These are phyloP conservation scores for Leccinum sublutescens DNA, from an alignment of 768 basidiomycete species.

Conservation along the genomic window DNA sequence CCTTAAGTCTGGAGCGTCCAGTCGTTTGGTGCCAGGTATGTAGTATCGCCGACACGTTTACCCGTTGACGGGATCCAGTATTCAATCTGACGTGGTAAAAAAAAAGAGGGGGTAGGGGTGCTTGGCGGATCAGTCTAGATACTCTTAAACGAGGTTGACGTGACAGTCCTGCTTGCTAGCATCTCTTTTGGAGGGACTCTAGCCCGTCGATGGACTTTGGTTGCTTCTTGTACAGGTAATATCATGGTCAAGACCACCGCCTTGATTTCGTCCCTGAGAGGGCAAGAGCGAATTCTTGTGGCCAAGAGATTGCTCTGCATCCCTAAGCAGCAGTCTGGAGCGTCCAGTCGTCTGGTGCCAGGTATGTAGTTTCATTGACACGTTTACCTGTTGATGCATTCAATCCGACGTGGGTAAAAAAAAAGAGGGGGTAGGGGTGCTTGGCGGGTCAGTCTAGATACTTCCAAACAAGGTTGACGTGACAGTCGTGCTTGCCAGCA, in stretches of 20 bases:
- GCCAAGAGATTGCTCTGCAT: background rate
- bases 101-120: too few relatives aligned
- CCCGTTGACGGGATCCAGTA: too few relatives aligned
- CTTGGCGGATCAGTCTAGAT: too few relatives aligned
- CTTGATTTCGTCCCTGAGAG: background rate
- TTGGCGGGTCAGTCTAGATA: background rate
- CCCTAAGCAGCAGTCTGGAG: background rate
- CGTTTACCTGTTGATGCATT: background rate
- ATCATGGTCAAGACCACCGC: background rate
- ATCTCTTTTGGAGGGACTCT: background rate
- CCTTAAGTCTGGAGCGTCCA: too few relatives aligned
- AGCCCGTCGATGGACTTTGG: too few relatives aligned
- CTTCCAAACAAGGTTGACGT: background rate
- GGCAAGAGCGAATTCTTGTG: too few relatives aligned
- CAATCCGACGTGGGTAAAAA: background rate
- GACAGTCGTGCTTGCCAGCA: background rate
- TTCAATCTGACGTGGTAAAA: too few relatives aligned
- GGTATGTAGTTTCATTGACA: background rate
- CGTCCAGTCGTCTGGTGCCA: background rate
- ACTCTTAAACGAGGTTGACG: too few relatives aligned
- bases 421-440: background rate
- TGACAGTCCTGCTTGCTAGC: too few relatives aligned
- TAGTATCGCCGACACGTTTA: too few relatives aligned
- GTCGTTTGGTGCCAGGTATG: too few relatives aligned
- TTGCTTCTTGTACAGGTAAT: background rate